Evolutionary conservation across 345 rosid species (phyloP), one percentile per base, ranked within the genome.

Genomic region (Euclidium syriacum): DNA sequence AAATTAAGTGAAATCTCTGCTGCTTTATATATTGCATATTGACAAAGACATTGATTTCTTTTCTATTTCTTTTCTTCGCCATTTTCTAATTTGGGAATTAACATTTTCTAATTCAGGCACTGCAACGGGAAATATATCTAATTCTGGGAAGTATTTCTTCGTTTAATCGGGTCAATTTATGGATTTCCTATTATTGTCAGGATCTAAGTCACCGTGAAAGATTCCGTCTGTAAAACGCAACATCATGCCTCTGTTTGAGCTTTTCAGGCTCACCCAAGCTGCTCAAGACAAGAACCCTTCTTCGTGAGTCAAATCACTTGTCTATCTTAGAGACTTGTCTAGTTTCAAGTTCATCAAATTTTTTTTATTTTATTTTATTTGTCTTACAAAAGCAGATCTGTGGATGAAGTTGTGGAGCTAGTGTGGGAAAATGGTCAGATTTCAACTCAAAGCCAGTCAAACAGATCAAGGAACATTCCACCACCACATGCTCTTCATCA

Each of bases 191-290:
- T 63, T 44, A 47, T 55, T 36, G 27, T 42, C 59, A 36, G 77
- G 75, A 49, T 52, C 48, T n/a, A 57, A 50, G 36, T 38, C 67
- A 65, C 41, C 0, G 22, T 20, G 54, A 52, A 52, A 43, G 23
- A 24, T 22, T 11, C 10, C 29, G 43, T 36, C 29, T 58, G 16
- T 19, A 25, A n/a, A 53, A 34, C 17, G 16, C 20, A 68, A 56
- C 48, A 69, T 42, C 81, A 88, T 91, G 98, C 95, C 98, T 77
- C 65, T 86, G 66, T 88, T 78, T 71, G 96, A 91, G 90, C 82
- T 91, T 17, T 72, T 83, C 52, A 76, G 80, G 62, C 64, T 76
- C 78, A 32, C 80, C 6, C 67, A 73, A 36, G 80, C 76, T 52
- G 55, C 73, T 73, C 77, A 67, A 54, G 80, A 85, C 58, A 77